Percentiles rank a stretch among this genome's conserved stretches.
Evolutionary conservation across 768 basidiomycete genomes (phyloP).

Genomic region (Suillus decipiens): DNA sequence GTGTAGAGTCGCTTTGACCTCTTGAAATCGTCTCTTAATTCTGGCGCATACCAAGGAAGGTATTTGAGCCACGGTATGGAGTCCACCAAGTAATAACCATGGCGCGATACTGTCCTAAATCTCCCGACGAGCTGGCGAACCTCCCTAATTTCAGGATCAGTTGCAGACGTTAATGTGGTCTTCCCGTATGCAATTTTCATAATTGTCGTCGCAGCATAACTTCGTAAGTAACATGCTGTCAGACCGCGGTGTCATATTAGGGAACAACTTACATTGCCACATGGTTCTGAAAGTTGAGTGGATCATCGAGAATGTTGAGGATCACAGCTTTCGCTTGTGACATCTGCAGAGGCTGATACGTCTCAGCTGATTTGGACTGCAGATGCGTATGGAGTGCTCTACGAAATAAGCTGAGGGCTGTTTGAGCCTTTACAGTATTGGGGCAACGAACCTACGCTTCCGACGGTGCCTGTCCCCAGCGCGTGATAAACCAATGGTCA

Average conservation of each 20-base stretch:
- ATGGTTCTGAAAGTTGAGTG: not conserved
- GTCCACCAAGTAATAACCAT: not conserved
- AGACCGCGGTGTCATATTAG: not conserved
- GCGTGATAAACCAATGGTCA: not conserved
- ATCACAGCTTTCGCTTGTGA: constrained; percentile 11
- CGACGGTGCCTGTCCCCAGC: not conserved
- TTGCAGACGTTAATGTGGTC: not conserved
- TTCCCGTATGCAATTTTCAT: not conserved
- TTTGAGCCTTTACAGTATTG: not conserved
- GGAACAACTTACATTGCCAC: not conserved
- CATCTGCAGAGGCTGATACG: not conserved
- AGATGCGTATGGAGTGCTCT: not conserved
- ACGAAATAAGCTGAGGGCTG: not conserved
- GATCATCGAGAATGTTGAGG: not conserved
- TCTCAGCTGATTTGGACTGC: not conserved
- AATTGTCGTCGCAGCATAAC: not conserved
- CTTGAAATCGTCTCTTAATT: not conserved
- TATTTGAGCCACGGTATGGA: not conserved
- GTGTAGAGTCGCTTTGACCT: not conserved
- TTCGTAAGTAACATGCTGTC: not conserved
- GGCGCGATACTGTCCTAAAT: not conserved
- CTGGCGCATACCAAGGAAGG: not conserved
- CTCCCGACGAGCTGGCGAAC: not conserved
- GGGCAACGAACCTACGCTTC: not conserved
- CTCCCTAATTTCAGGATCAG: not conserved